These are phyloP conservation scores for Leucosporidium creatinivorum DNA, from an alignment of 768 basidiomycete genomes.

Conservation along the genomic window DNA sequence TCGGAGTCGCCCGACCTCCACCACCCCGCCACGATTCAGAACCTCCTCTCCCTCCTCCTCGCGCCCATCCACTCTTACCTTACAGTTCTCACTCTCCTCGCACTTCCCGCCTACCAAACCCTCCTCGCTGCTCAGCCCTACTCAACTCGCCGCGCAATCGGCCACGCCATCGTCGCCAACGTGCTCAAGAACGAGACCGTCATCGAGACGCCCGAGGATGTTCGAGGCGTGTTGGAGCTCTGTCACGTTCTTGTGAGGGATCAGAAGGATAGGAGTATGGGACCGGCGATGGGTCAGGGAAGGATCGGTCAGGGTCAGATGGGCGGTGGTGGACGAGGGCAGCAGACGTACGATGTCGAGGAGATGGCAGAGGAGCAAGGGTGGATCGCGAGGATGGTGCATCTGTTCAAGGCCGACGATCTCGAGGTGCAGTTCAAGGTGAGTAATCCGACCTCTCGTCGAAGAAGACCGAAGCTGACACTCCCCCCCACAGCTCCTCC, in stretches of 20 bases:
- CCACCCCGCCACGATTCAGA: constrained; percentile 72
- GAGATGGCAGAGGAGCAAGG: constrained; percentile 98
- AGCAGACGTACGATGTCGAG: constrained; percentile 60
- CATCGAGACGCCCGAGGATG: constrained; percentile 87
- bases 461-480: neutral
- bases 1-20: constrained; percentile 68
- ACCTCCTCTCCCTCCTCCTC: constrained; percentile 83
- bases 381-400: constrained; percentile 97
- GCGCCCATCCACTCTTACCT: constrained; percentile 95
- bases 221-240: constrained; percentile 82
- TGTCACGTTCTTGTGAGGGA: constrained; percentile 89
- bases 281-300: constrained; percentile 48
- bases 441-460: constrained; percentile 32
- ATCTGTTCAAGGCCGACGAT: constrained; percentile 82
- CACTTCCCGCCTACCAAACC: constrained; percentile 79
- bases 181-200: constrained; percentile 95
- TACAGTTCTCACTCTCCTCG: constrained; percentile 93
- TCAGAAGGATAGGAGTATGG: constrained; percentile 43
- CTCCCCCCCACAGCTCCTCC: constrained; percentile 57
- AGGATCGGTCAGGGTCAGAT: constrained; percentile 37
- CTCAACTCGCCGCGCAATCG: constrained; percentile 80
- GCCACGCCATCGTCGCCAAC: constrained; percentile 87
- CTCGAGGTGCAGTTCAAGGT: constrained; percentile 86
- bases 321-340: constrained; percentile 31
- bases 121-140: constrained; percentile 80